A percentile compares a stretch with the other conserved stretches of the same genome.
Conservation (phyloP, 768 basidiomycete species). For the Amanita fuliginea region DNA sequence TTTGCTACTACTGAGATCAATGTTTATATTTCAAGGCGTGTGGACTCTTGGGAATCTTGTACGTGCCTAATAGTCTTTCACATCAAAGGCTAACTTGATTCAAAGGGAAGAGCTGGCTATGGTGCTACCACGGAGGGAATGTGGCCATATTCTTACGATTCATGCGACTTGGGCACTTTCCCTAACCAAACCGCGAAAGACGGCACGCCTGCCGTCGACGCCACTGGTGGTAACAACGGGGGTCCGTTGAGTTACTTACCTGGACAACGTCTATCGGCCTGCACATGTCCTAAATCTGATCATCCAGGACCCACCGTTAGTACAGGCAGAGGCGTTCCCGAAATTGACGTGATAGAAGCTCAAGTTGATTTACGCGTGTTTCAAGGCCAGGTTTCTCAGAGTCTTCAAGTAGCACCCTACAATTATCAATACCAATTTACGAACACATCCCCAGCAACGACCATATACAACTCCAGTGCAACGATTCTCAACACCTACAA, state of each 20-base stretch:
- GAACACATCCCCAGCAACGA: slow-evolving; percentile 37
- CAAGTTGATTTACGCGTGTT: slow-evolving; percentile 46
- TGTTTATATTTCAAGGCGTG: slow-evolving; percentile 33
- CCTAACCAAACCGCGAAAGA: slow-evolving; percentile 62
- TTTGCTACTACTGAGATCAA: neutral
- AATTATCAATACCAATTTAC: slow-evolving; percentile 56
- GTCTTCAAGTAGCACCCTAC: slow-evolving; percentile 72
- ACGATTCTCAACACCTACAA: slow-evolving; percentile 57
- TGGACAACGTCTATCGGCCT: slow-evolving; percentile 79
- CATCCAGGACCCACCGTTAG: slow-evolving; percentile 76
- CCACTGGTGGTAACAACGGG: slow-evolving; percentile 40
- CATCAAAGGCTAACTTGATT: slow-evolving; percentile 11
- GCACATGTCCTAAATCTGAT: slow-evolving; percentile 77
- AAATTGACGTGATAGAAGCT: slow-evolving; percentile 89
- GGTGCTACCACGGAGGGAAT: slow-evolving; percentile 83
- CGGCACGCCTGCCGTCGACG: slow-evolving; percentile 45
- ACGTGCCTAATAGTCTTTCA: slow-evolving; percentile 12
- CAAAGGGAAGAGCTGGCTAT: slow-evolving; percentile 75
- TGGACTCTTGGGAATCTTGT: slow-evolving; percentile 76
- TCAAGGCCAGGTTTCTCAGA: slow-evolving; percentile 67
- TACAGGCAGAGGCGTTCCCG: slow-evolving; percentile 73
- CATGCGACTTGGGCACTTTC: slow-evolving; percentile 82
- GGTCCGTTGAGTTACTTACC: slow-evolving; percentile 63
- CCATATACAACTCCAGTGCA: slow-evolving; percentile 36
- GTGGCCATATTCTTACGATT: slow-evolving; percentile 79